phyloP scores from a whole-genome alignment of 2,329 filamentous ascomycete species.

The Aureobasidium sp. region DNA sequence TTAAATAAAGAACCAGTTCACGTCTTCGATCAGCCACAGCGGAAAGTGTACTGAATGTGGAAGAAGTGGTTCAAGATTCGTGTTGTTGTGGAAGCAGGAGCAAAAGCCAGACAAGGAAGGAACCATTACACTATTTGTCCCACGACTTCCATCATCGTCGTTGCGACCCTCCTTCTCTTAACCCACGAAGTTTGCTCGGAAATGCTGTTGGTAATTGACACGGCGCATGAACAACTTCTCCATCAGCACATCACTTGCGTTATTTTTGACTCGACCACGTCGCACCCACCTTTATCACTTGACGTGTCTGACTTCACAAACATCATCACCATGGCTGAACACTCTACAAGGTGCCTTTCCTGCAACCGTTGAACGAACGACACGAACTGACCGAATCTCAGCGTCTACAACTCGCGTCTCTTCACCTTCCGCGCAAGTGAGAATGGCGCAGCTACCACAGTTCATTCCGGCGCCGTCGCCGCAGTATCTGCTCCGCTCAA shows the following conservation, averaged over 20 bases:
- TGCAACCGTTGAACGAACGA: background rate
- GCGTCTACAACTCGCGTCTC: slow-evolving; percentile 1
- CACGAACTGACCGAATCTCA: background rate
- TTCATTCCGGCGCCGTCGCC: slow-evolving; percentile 5
- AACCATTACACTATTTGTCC: too few species aligned
- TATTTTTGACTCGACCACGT: slow-evolving; percentile 1
- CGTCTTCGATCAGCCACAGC: too few species aligned
- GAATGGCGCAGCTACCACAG: background rate
- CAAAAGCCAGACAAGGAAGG: too few species aligned
- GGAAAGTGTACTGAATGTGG: too few species aligned
- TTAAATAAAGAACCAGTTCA: too few species aligned
- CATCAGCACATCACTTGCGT: background rate
- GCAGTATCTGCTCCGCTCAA: background rate
- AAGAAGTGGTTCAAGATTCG: too few species aligned
- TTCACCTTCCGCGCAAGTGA: slow-evolving; percentile 2
- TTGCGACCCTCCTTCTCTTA: too few species aligned
- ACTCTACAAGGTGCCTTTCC: background rate
- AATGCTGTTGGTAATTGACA: background rate
- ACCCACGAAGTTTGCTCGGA: too few species aligned
- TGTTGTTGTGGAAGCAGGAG: too few species aligned
- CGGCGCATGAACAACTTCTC: background rate
- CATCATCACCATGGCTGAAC: background rate
- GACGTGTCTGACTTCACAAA: background rate
- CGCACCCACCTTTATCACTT: background rate
- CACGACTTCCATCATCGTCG: too few species aligned